Conservation (phyloP, 1,284 basidiomycete genomes). For the Naganishia liquefaciens region DNA sequence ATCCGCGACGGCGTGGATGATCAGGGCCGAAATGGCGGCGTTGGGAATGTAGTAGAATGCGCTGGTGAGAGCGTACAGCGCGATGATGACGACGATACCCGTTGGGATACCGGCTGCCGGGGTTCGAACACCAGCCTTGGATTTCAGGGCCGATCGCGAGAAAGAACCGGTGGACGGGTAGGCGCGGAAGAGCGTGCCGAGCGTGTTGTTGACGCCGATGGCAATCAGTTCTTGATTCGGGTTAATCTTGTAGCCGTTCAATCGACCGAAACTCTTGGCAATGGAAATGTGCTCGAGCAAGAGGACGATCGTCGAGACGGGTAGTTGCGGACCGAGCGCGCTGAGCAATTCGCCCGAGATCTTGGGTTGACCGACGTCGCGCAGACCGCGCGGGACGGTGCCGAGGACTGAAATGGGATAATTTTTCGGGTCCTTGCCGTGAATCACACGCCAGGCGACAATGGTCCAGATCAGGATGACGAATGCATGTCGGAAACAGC, state of each 20-base stretch:
- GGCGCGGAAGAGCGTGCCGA: slow-evolving; percentile 82
- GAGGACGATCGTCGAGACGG: slow-evolving; percentile 91
- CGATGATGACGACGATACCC: slow-evolving; percentile 85
- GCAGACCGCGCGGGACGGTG: slow-evolving; percentile 78
- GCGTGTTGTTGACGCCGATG: slow-evolving; percentile 74
- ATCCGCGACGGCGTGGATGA: slow-evolving; percentile 93
- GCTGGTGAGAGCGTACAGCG: slow-evolving; percentile 86
- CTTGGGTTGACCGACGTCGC: slow-evolving; percentile 71
- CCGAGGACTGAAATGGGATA: slow-evolving; percentile 85
- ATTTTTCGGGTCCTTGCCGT: slow-evolving; percentile 61
- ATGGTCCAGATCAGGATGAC: slow-evolving; percentile 82
- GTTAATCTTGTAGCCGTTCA: slow-evolving; percentile 97
- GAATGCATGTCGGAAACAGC: slow-evolving; percentile 80
- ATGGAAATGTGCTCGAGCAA: slow-evolving; percentile 97
- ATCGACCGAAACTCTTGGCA: slow-evolving; percentile 88
- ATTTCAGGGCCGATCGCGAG: slow-evolving; percentile 92
- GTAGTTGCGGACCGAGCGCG: slow-evolving; percentile 75
- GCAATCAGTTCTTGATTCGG: slow-evolving; percentile 97
- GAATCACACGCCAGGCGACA: slow-evolving; percentile 69
- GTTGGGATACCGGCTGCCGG: slow-evolving; percentile 87
- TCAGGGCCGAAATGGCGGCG: slow-evolving; percentile 78
- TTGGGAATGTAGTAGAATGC: slow-evolving; percentile 71
- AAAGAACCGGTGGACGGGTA: slow-evolving; percentile 98
- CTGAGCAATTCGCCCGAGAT: slow-evolving; percentile 66
- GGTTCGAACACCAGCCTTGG: slow-evolving; percentile 93